Evolutionary conservation across 805 yeast species (phyloP), one percentile per base, ranked within the genome.

Genomic region (Ogataea angusta): DNA sequence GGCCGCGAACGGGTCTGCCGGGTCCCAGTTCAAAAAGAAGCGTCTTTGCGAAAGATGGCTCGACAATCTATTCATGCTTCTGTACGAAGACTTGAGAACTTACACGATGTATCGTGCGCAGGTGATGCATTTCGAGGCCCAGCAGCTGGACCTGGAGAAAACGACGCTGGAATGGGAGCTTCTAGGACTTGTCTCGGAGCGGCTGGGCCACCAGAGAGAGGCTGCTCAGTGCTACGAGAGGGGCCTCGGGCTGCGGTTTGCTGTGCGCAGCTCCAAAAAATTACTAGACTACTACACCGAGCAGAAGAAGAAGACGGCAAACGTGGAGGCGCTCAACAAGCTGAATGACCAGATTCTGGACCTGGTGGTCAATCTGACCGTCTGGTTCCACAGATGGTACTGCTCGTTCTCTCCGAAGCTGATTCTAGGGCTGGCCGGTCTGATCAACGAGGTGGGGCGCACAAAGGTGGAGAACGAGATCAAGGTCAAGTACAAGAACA

Each of bases 321-420:
- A 48, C 30, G 47, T 48, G 59, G 48, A 71, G 63, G 63, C 59
- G 27, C 51, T 58, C 25, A 50, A 44, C 18, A 62, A 69, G 42
- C 62, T 76, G 37, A 78, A 80, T 54, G 75, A 71, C 36, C 69
- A 72, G 47, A 77, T 87, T 10, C 68, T 90, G 44, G 88, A 83
- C 42, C 67, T 82, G 16, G 64, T 80, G 42, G 86, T 90, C 25
- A 85, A 84, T 54, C 67, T 93, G 38, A 67, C 83, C n/a, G 95
- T 93, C n/a, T 95, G 98, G 97, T 85, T 88, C 58, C 97, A 90
- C 63, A 78, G 99, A 57, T 93, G 99, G 99, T 95, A 91, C 66
- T 76, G 82, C 48, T 96, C 91, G 50, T 91, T 89, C 57, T 81
- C 95, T 7, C 85, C 95, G 15, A 68, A 69, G 34, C 67, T 88